Base-by-base conservation (phyloP, 306 rosid species). In the Sesbania bispinosa region DNA sequence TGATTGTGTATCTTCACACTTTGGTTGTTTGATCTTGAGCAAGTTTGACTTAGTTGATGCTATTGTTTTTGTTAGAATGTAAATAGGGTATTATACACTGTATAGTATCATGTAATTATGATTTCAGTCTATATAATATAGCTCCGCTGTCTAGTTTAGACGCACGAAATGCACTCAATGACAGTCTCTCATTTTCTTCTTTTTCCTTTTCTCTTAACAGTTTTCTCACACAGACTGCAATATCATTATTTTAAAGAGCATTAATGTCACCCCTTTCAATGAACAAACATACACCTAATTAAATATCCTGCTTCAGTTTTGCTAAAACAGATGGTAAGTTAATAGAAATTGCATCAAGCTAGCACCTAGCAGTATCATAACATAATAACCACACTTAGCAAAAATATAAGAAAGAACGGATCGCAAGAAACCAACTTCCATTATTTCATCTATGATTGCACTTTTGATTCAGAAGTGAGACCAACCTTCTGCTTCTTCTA, bases 401-500 rank as follows among this genome's bases (percentile, higher is more conserved):
- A 5, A 79, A 21, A 23, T 1, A 26, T 1, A 26, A 26, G 43
- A 38, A 29, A 16, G 15, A 14, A 65, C 36, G 18, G 39, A 59
- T 50, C 46, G 39, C 45, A 69, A 50, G 39, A 47, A 36, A 47
- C 29, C 24, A 3, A 35, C 21, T 57, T 74, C 16, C 42, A 41
- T 48, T 15, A n/a, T 27, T 20, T 42, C 67, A 61, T 51, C 32
- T 3, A 20, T 19, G 42, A 55, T 60, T 57, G 13, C 67, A 67
- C n/a, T 69, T 61, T 35, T 69, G 15, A 54, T 47, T 58, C 16
- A 42, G 50, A 24, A 47, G 16, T 13, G 69, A 53, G 77, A 48
- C 75, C 68, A 74, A 91, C 98, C 98, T 94, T 90, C 97, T 83
- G 86, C 97, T 53, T 76, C 95, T 88, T 94, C 98, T 46, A 87